A percentile compares a stretch with the other conserved stretches of the same genome.
Conservation (phyloP, 1,284 basidiomycete genomes). For the Wallemia hederae region DNA sequence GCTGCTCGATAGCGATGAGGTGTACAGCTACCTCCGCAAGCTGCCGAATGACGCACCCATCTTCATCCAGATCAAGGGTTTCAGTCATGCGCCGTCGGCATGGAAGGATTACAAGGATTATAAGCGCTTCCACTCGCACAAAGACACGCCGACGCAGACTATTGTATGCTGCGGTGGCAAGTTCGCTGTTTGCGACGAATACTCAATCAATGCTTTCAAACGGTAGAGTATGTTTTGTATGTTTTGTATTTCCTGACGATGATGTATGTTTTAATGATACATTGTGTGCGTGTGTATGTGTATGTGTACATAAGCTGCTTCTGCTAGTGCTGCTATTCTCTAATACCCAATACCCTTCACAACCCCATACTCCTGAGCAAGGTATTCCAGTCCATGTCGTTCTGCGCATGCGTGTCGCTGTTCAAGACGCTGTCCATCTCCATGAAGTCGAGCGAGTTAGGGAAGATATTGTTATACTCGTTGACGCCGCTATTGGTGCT, state of each 20-base stretch:
- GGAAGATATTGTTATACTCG: neutral
- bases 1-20: neutral
- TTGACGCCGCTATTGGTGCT: neutral
- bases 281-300: no score
- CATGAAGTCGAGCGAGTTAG: neutral
- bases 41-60: neutral
- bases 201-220: neutral
- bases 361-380: neutral
- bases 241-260: neutral
- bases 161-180: neutral
- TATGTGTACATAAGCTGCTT: no score
- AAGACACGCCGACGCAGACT: neutral
- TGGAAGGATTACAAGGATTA: neutral
- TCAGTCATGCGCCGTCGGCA: neutral
- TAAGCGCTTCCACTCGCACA: neutral
- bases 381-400: neutral
- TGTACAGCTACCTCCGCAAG: neutral
- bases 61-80: neutral
- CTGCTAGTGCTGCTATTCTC: no score
- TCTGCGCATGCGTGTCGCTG: no score
- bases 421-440: neutral
- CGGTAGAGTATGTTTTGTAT: neutral
- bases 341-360: no score
- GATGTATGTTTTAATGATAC: neutral
- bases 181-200: neutral